Conservation (phyloP, 306 rosid species). For the Cajanus cajan region DNA sequence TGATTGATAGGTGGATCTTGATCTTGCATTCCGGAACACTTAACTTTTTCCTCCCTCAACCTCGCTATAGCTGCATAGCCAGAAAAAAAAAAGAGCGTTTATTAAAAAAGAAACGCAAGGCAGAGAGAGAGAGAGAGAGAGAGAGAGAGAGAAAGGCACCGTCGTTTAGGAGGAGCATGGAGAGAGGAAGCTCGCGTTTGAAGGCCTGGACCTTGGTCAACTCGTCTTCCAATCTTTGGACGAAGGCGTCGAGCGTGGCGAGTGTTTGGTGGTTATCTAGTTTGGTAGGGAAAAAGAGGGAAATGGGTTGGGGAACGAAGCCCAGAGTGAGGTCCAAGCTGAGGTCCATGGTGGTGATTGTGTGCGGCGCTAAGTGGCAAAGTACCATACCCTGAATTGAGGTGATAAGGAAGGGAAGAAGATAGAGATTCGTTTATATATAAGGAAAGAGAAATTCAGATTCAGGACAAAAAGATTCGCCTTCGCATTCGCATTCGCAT, state of each 20-base stretch:
- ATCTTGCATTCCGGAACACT: conserved; percentile 31
- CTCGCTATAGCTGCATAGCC: conserved; percentile 52
- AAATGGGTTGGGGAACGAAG: conserved; percentile 55
- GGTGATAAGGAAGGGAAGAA: conserved; percentile 35
- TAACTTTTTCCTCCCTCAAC: conserved; percentile 53
- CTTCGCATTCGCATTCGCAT: too few relatives aligned
- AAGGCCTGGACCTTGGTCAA: conserved; percentile 67
- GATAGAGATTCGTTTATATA: conserved; percentile 35
- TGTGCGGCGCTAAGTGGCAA: neutral
- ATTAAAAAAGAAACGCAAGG: neutral
- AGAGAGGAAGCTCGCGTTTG: conserved; percentile 88
- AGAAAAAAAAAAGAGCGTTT: neutral
- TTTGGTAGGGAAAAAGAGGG: conserved; percentile 34
- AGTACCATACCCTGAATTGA: conserved; percentile 21
- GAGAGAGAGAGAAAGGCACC: conserved; percentile 36
- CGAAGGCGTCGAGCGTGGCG: conserved; percentile 48
- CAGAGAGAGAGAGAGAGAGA: too few relatives aligned
- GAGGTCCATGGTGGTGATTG: conserved; percentile 48
- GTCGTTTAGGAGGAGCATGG: conserved; percentile 61
- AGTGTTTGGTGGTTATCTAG: neutral
- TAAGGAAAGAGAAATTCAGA: conserved; percentile 38
- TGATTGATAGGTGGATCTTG: conserved; percentile 31
- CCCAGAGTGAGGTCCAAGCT: conserved; percentile 56
- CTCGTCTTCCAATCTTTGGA: conserved; percentile 64
- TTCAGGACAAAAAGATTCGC: conserved; percentile 61